Evolutionary conservation across 2,329 filamentous ascomycete genomes (phyloP).

Genomic region (Metarhizium sp.): DNA sequence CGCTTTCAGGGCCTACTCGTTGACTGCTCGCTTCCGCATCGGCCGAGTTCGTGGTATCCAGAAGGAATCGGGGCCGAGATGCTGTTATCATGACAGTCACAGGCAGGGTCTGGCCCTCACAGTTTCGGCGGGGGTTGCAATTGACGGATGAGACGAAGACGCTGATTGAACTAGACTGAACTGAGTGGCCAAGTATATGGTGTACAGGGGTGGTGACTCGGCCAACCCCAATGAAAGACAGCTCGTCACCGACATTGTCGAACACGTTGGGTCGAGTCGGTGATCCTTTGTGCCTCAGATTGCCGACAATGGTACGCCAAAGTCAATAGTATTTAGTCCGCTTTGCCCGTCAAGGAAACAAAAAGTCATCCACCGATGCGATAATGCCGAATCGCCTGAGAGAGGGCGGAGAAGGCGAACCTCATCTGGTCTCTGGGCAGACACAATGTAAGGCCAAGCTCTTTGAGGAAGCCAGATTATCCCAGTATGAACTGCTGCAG

Average conservation of each 20-base stretch:
- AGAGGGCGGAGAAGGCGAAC: not conserved
- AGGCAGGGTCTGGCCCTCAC: not conserved
- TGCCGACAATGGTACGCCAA: not conserved
- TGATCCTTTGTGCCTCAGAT: not conserved
- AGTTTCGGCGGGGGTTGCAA: not conserved
- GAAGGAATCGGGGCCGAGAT: not conserved
- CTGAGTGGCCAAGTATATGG: not conserved
- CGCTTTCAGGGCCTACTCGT: not conserved
- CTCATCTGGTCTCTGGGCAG: no score
- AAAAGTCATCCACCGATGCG: no score
- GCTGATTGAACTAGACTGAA: not conserved
- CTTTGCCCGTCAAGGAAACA: not conserved
- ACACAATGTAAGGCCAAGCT: no score
- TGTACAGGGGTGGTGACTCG: not conserved
- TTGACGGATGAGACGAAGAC: not conserved
- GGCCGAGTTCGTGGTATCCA: not conserved
- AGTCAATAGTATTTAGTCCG: not conserved
- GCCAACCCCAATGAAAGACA: not conserved
- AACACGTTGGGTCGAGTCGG: not conserved
- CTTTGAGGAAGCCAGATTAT: no score
- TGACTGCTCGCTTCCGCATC: not conserved
- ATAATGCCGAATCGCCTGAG: no score
- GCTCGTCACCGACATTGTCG: slow-evolving; percentile 2
- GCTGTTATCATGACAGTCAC: not conserved
- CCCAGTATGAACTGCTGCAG: no score